A percentile compares a stretch with the other conserved stretches of the same genome.
Evolutionary conservation across 2,329 filamentous ascomycete genomes (phyloP).

Genomic region (Anthostomella pinea): DNA sequence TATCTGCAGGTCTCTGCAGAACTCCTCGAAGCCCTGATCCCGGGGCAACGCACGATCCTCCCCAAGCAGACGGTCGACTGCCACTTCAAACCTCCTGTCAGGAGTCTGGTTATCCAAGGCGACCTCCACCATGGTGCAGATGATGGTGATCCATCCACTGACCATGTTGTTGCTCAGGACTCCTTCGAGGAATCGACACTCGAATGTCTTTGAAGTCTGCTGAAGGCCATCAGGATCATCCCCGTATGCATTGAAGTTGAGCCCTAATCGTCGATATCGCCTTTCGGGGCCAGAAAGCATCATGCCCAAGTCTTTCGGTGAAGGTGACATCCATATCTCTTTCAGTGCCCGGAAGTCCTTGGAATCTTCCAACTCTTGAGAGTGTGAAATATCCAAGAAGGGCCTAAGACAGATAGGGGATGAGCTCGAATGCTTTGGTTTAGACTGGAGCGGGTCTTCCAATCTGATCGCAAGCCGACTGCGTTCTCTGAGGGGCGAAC

Average conservation of each 20-base stretch:
- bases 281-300: slow-evolving; percentile 34
- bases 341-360: slow-evolving; percentile 22
- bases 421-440: background rate
- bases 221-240: slow-evolving; percentile 34
- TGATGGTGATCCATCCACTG: slow-evolving; percentile 34
- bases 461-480: slow-evolving; percentile 31
- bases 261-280: slow-evolving; percentile 36
- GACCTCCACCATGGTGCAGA: slow-evolving; percentile 30
- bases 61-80: background rate
- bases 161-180: slow-evolving; percentile 29
- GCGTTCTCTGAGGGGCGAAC: slow-evolving; percentile 30
- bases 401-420: slow-evolving; percentile 6
- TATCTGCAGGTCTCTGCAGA: background rate
- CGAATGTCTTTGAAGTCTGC: slow-evolving; percentile 35
- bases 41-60: background rate
- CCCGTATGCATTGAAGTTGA: slow-evolving; percentile 40
- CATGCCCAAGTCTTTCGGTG: slow-evolving; percentile 31
- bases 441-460: background rate
- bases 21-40: background rate
- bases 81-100: slow-evolving; percentile 1
- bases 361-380: background rate
- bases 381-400: background rate
- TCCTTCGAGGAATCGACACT: slow-evolving; percentile 40
- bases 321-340: slow-evolving; percentile 29
- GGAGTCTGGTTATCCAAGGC: slow-evolving; percentile 13